Evolutionary conservation across 495 filamentous ascomycete species (phyloP).

Genomic region (Glonium stellatum): DNA sequence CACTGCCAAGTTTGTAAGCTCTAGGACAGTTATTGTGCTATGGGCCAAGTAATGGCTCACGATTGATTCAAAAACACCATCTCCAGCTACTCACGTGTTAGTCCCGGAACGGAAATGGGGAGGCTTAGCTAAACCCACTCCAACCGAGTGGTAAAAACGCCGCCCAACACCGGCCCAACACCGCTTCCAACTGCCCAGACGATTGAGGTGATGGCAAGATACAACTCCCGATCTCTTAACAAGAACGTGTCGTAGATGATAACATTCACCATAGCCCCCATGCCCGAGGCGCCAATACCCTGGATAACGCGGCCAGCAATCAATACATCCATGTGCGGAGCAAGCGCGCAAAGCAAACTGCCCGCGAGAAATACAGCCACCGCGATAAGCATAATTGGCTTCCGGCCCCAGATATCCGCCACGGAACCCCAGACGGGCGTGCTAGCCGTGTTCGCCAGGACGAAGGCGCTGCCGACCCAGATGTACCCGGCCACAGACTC

Average conservation of each 20-base stretch:
- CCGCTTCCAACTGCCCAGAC: slow-evolving; percentile 21
- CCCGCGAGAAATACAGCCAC: slow-evolving; percentile 18
- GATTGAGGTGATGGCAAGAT: slow-evolving; percentile 7
- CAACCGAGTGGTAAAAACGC: slow-evolving; percentile 43
- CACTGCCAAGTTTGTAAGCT: slow-evolving; percentile 1
- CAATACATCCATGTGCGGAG: slow-evolving; percentile 13
- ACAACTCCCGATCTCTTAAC: slow-evolving; percentile 7
- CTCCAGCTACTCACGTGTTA: slow-evolving; percentile 9
- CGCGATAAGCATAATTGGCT: slow-evolving; percentile 13
- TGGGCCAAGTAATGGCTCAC: neutral
- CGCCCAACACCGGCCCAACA: slow-evolving; percentile 55
- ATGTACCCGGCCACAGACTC: neutral
- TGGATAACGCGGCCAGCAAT: slow-evolving; percentile 24
- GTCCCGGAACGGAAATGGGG: neutral
- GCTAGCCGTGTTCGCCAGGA: slow-evolving; percentile 10
- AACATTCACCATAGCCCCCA: slow-evolving; percentile 6
- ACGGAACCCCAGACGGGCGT: slow-evolving; percentile 11
- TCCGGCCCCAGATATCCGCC: slow-evolving; percentile 16
- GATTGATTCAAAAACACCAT: slow-evolving; percentile 8
- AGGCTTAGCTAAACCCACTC: neutral
- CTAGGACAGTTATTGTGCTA: neutral
- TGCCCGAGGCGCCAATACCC: slow-evolving; percentile 6
- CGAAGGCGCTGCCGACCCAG: slow-evolving; percentile 19
- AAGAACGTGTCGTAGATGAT: slow-evolving; percentile 10
- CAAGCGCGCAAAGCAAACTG: slow-evolving; percentile 16